These are phyloP conservation scores for Aspergillus tanneri DNA, from an alignment of 2,329 filamentous ascomycete genomes.

Conservation along the genomic window DNA sequence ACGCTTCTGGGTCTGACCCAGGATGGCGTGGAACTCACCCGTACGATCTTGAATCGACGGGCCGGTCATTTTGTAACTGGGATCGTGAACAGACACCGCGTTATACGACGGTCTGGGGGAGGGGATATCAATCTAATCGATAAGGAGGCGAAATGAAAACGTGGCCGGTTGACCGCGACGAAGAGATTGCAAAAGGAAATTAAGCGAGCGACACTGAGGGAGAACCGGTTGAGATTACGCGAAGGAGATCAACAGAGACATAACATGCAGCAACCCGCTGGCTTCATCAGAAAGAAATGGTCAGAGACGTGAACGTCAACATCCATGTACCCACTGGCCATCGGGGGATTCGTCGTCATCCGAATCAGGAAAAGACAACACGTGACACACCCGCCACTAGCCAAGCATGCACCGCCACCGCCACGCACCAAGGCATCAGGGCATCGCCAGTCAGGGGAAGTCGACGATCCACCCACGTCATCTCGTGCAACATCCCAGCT, in stretches of 20 bases:
- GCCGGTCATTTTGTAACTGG: conserved; percentile 48
- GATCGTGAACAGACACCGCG: neutral
- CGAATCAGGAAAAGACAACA: conserved; percentile 23
- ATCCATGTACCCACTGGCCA: no score
- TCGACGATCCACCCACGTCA: conserved; percentile 15
- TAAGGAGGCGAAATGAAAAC: conserved; percentile 32
- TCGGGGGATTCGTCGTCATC: conserved; percentile 13
- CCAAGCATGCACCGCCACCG: no score
- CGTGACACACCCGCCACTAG: conserved; percentile 15
- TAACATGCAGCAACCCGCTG: no score
- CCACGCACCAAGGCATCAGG: no score
- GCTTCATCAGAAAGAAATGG: conserved; percentile 5
- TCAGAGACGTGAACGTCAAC: conserved; percentile 18
- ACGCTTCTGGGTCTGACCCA: conserved; percentile 78
- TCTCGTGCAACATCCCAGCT: conserved; percentile 10
- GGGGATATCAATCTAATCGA: conserved; percentile 30
- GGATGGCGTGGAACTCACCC: conserved; percentile 88
- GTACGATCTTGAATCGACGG: conserved; percentile 93
- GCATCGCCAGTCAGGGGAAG: neutral
- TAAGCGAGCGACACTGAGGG: neutral
- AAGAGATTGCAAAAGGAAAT: neutral
- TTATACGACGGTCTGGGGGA: neutral
- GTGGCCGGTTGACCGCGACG: conserved; percentile 22
- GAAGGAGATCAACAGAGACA: neutral
- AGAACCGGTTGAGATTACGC: neutral